Base-by-base conservation (phyloP, 805 yeast genomes). In the Pichia eremophila region DNA sequence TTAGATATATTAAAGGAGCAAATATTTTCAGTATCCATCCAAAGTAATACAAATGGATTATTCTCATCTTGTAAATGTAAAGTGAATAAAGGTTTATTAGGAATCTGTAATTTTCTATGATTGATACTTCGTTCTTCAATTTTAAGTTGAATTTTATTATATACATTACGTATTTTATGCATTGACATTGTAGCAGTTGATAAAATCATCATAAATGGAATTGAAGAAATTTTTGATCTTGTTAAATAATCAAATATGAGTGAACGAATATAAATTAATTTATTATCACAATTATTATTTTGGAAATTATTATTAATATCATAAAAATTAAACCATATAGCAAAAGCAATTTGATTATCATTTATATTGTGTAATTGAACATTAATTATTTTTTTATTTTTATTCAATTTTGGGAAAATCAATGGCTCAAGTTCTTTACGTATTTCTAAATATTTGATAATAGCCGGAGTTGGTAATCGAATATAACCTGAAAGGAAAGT, bases 11-110 rank as follows among this genome's bases (percentile, higher is more conserved):
- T 48, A 31, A 57, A 57, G 1, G 49, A 44, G 17, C 55, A 51
- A 1, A 57, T 25, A 29, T 52, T 56, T 7, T 46, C 51, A 11
- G 49, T 39, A 22, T 52, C 51, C 40, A 48, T 37, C 61, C 61
- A 57, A 4, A 57, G 44, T 8, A 57, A 28, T 2, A 56, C 22
- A 10, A 42, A 40, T 0, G 54, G 52, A 12, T 47, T 28, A 1
- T 22, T 4, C 1, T n/a, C n/a, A 10, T 54, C 57, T n/a, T 50
- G 41, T 5, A 57, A 17, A 29, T 54, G 54, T 4, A 57, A 40
- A 3, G 48, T 49, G 39, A 46, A 49, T 17, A 38, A 8, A 3
- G 52, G 50, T 18, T 19, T 36, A 11, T 18, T 36, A 9, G 17
- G 8, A 34, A 17, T 19, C 17, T 17, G 22, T 9, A 14, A 9